Conservation (phyloP, 306 rosid genomes). For the Nissolia schottii region DNA sequence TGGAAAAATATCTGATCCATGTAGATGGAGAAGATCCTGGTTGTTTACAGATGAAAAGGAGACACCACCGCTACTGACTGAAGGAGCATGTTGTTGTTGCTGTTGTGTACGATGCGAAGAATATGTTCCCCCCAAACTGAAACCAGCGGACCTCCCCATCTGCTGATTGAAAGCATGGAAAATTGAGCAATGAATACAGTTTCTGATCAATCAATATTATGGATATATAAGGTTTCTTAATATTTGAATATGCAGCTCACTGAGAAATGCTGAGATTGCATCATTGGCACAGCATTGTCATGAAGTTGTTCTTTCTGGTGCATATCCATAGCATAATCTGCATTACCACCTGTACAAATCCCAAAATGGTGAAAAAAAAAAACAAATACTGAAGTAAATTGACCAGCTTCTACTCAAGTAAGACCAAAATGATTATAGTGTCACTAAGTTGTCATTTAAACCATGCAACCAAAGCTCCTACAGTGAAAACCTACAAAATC, state of each 20-base stretch:
- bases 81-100: constrained; percentile 81
- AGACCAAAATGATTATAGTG: constrained; percentile 11
- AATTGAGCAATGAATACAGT: constrained; percentile 4
- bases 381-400: constrained; percentile 11
- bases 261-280: constrained; percentile 95
- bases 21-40: constrained; percentile 91
- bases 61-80: constrained; percentile 72
- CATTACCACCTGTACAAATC: constrained; percentile 63
- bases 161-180: constrained; percentile 35
- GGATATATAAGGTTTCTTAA: not conserved
- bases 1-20: constrained; percentile 88
- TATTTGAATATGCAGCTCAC: constrained; percentile 44
- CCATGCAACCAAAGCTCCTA: constrained; percentile 9
- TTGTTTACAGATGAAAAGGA: constrained; percentile 83
- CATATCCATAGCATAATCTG: constrained; percentile 86
- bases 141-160: constrained; percentile 97
- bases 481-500: not conserved
- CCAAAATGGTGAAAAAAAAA: constrained; percentile 32
- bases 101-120: constrained; percentile 85
- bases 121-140: constrained; percentile 72
- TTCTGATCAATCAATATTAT: constrained; percentile 5
- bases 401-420: constrained; percentile 1
- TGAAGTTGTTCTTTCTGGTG: constrained; percentile 98
- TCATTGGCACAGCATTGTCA: constrained; percentile 78
- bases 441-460: constrained; percentile 1